Conservation (phyloP, 768 basidiomycete species). For the Auriscalpium microsporum region DNA sequence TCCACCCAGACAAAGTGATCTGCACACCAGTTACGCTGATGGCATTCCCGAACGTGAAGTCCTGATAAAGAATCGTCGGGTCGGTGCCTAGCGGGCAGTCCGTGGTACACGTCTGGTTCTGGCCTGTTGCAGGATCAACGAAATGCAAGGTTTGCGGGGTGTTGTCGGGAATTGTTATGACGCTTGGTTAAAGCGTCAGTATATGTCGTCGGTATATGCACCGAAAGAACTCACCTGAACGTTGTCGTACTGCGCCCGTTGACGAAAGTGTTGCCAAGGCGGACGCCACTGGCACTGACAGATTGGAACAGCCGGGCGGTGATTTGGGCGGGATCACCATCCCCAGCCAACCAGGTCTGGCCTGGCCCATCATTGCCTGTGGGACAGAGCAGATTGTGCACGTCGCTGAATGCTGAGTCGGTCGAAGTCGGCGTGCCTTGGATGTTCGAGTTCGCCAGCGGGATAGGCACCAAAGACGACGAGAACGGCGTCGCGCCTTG, state of each 20-base stretch:
- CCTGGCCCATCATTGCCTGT: conserved; percentile 70
- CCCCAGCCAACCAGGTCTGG: conserved; percentile 77
- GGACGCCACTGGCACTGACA: conserved; percentile 68
- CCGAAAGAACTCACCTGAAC: conserved; percentile 57
- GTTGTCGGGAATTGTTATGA: conserved; percentile 88
- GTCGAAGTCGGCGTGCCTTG: conserved; percentile 57
- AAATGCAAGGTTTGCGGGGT: conserved; percentile 68
- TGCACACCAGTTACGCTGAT: conserved; percentile 82
- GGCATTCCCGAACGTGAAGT: conserved; percentile 70
- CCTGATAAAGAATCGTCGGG: conserved; percentile 75
- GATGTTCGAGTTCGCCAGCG: conserved; percentile 48
- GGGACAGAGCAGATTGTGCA: conserved; percentile 76
- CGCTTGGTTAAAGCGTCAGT: conserved; percentile 34
- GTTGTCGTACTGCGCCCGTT: conserved; percentile 73
- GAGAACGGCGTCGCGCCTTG: conserved; percentile 78
- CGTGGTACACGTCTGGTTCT: conserved; percentile 69
- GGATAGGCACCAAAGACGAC: conserved; percentile 79
- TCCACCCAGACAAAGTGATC: conserved; percentile 69
- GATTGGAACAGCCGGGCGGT: conserved; percentile 69
- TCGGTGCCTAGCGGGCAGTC: conserved; percentile 78
- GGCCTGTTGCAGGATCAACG: conserved; percentile 63
- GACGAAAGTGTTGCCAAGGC: conserved; percentile 88
- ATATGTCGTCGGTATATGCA: neutral
- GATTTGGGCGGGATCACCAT: conserved; percentile 62
- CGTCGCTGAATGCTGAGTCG: conserved; percentile 50